phyloP scores from a whole-genome alignment of 2,329 filamentous ascomycete genomes.

The Tolypocladium tropicale region DNA sequence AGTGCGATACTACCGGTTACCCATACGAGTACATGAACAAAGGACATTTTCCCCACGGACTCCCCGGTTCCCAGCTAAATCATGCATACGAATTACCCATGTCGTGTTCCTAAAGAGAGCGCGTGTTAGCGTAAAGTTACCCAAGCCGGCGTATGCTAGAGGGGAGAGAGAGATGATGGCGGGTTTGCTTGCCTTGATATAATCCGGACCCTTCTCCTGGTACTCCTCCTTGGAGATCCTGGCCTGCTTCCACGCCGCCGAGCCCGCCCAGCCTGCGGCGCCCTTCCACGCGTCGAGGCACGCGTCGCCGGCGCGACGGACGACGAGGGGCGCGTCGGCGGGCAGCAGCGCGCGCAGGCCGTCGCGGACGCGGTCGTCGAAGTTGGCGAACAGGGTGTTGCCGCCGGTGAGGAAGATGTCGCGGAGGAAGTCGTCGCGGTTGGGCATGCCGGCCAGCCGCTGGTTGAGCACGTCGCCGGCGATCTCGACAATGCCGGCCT shows the following conservation, averaged over 20 bases:
- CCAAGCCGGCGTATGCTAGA: not conserved
- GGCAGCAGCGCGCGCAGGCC: constrained; percentile 68
- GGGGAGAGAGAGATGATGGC: constrained; percentile 4
- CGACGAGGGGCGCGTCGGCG: constrained; percentile 52
- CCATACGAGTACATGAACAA: not conserved
- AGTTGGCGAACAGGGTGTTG: constrained; percentile 74
- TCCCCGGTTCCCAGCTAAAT: constrained; percentile 5
- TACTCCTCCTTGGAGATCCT: constrained; percentile 76
- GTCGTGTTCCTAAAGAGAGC: constrained; percentile 48
- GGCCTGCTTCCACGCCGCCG: constrained; percentile 47
- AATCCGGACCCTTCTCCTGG: constrained; percentile 83
- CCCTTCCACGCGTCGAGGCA: constrained; percentile 88
- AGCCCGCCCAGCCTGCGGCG: constrained; percentile 73
- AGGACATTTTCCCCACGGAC: not conserved
- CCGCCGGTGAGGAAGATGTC: constrained; percentile 96
- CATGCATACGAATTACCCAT: constrained; percentile 51
- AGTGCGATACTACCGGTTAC: not conserved
- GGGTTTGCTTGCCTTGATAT: constrained; percentile 73
- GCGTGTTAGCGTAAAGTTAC: not conserved
- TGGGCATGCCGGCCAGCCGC: constrained; percentile 50
- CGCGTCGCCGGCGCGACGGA: constrained; percentile 66
- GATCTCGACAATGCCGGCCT: constrained; percentile 88
- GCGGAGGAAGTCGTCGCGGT: constrained; percentile 60
- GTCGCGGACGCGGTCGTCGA: constrained; percentile 68
- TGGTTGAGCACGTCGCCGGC: constrained; percentile 82